Evolutionary conservation across 2,329 filamentous ascomycete species (phyloP), one percentile per base, ranked within the genome.

Genomic region (Boeremia lycopersici): DNA sequence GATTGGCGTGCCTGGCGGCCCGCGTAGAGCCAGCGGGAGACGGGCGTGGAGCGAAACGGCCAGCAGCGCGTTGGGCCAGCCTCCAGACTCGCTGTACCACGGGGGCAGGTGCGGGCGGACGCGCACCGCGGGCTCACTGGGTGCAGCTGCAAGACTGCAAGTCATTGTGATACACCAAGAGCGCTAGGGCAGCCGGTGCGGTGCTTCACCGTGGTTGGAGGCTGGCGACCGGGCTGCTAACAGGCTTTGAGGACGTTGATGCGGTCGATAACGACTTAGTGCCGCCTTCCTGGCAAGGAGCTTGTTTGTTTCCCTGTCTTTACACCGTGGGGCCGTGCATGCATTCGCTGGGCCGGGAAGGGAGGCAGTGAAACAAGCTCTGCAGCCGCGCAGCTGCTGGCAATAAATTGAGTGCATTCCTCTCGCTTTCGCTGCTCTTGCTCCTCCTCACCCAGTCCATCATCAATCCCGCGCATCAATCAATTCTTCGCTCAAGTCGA

Each of bases 381-480:
- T 31, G 43, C 44, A 44, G 43, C 44, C 45, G 43, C 41, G 41
- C 30, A 38, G 31, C 36, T 31, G 47, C 38, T 47, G 52, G 17
- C 30, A 17, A 61, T 53, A 55, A 63, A 57, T 58, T 54, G 56
- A 55, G 41, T 47, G 44, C 52, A 60, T 53, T 62, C 46, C 53
- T 53, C 39, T 48, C 26, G 29, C 40, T 51, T 58, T 44, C 40
- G 38, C 47, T 41, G 26, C 48, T 39, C 43, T 43, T 33, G 48
- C 25, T 28, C 26, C 19, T 43, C 46, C 30, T 28, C 41, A 42
- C 41, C 46, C 40, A 56, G 47, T 44, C 34, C 34, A 54, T 54
- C 35, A 28, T 45, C n/a, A 44, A 39, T 17, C 40, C 31, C 10
- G 12, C 36, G 26, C 33, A 26, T 29, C 13, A 26, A 34, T 7